Conservation (phyloP, 2,329 filamentous ascomycete genomes). For the Cercospora sp. region DNA sequence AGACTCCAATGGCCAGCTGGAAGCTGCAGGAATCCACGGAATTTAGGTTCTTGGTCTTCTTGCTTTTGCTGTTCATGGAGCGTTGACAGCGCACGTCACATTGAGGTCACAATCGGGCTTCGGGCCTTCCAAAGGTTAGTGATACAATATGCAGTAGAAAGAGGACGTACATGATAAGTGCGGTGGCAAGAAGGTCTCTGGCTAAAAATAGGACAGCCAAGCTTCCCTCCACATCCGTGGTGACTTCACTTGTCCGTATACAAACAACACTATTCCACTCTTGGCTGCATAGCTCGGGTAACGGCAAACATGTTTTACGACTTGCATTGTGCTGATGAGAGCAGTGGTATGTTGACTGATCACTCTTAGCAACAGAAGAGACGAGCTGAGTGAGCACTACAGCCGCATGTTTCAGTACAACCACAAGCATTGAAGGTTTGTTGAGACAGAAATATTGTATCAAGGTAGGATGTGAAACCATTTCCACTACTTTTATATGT, state of each 20-base stretch:
- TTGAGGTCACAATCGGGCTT: too few relatives aligned
- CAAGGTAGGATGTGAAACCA: not conserved
- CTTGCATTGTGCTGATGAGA: too few relatives aligned
- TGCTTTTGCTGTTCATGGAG: too few relatives aligned
- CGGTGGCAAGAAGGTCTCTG: not conserved
- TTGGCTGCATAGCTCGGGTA: not conserved
- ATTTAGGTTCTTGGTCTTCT: too few relatives aligned
- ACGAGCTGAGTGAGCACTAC: not conserved
- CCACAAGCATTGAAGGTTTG: not conserved
- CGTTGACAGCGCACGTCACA: too few relatives aligned
- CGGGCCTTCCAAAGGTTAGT: too few relatives aligned
- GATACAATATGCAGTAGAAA: too few relatives aligned
- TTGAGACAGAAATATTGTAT: not conserved
- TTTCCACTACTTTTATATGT: not conserved
- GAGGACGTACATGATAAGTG: too few relatives aligned
- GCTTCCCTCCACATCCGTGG: not conserved
- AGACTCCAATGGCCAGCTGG: too few relatives aligned
- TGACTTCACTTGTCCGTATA: not conserved
- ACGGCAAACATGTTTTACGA: not conserved
- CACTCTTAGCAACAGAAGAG: too few relatives aligned
- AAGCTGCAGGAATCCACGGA: too few relatives aligned
- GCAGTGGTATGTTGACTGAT: too few relatives aligned
- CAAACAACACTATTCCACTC: not conserved
- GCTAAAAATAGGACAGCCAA: not conserved
- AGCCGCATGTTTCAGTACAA: not conserved